phyloP scores from a whole-genome alignment of 306 rosid genomes.

The Quercus bicolor region DNA sequence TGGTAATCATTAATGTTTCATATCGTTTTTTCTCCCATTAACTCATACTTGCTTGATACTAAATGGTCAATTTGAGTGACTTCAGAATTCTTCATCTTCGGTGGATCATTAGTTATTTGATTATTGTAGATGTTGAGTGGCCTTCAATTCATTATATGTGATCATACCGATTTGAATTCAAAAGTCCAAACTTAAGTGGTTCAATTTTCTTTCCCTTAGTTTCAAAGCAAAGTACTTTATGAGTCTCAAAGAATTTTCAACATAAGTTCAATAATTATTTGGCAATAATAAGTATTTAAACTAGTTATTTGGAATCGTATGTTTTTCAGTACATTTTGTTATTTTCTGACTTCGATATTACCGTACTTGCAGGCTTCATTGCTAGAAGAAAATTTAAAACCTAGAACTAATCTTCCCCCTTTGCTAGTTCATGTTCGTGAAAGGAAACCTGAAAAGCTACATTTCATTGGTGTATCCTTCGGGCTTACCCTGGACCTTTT shows the following conservation, averaged over 20 bases:
- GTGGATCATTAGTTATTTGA: neutral
- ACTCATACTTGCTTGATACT: neutral
- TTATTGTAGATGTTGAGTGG: neutral
- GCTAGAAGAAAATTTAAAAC: slow-evolving; percentile 76
- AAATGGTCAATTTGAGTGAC: neutral
- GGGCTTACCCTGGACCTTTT: slow-evolving; percentile 88
- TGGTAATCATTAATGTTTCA: neutral
- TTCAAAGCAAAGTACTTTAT: neutral
- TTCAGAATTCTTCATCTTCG: neutral
- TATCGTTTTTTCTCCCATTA: neutral
- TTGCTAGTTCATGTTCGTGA: slow-evolving; percentile 84
- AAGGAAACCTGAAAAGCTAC: slow-evolving; percentile 88
- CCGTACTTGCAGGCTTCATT: slow-evolving; percentile 68
- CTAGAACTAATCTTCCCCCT: slow-evolving; percentile 86
- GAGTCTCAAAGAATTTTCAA: neutral
- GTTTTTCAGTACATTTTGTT: neutral
- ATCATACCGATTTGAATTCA: neutral
- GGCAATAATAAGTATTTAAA: neutral
- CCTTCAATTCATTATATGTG: neutral
- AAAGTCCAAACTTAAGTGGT: neutral
- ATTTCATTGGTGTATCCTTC: slow-evolving; percentile 91
- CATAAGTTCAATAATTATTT: neutral
- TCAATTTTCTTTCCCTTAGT: neutral
- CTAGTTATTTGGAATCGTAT: neutral
- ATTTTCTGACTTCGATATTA: slow-evolving; percentile 4